Evolutionary conservation across 371 early-diverging fungal genomes (phyloP).

Genomic region (Mucor saturninus): DNA sequence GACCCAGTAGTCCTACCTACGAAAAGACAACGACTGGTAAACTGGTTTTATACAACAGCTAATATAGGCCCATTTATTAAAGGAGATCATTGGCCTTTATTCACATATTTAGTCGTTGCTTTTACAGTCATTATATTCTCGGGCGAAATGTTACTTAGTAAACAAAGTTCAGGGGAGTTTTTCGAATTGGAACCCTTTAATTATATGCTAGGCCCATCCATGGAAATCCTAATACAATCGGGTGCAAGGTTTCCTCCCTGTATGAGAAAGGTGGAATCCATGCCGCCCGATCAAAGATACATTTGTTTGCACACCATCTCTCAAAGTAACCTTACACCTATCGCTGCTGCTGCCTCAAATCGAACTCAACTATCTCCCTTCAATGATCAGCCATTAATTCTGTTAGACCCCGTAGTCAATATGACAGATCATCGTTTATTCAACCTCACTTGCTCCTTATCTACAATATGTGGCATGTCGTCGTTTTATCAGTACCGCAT

Average conservation of each 20-base stretch:
- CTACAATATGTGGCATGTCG: slow-evolving; percentile 57
- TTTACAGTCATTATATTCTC: slow-evolving; percentile 21
- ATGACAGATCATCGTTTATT: slow-evolving; percentile 20
- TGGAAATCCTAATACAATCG: slow-evolving; percentile 48
- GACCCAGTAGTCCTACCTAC: background rate
- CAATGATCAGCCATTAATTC: slow-evolving; percentile 1
- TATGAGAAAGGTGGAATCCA: slow-evolving; percentile 44
- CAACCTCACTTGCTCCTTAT: slow-evolving; percentile 42
- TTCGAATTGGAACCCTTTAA: slow-evolving; percentile 57
- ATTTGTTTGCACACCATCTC: slow-evolving; percentile 23
- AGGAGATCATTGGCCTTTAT: slow-evolving; percentile 24
- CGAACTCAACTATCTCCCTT: background rate
- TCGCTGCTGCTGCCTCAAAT: background rate
- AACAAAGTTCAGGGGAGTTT: slow-evolving; percentile 29
- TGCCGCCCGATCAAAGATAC: slow-evolving; percentile 27
- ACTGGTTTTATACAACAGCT: slow-evolving; percentile 7
- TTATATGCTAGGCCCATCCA: slow-evolving; percentile 59
- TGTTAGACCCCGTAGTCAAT: slow-evolving; percentile 36
- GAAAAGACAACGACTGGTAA: background rate
- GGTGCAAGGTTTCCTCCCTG: slow-evolving; percentile 67
- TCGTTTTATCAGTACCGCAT: slow-evolving; percentile 33
- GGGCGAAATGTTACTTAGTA: slow-evolving; percentile 26
- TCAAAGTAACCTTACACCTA: slow-evolving; percentile 4
- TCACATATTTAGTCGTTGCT: slow-evolving; percentile 18
- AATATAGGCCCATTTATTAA: slow-evolving; percentile 14